Base-by-base conservation (phyloP, 306 rosid genomes). In the Sophora flavescens region DNA sequence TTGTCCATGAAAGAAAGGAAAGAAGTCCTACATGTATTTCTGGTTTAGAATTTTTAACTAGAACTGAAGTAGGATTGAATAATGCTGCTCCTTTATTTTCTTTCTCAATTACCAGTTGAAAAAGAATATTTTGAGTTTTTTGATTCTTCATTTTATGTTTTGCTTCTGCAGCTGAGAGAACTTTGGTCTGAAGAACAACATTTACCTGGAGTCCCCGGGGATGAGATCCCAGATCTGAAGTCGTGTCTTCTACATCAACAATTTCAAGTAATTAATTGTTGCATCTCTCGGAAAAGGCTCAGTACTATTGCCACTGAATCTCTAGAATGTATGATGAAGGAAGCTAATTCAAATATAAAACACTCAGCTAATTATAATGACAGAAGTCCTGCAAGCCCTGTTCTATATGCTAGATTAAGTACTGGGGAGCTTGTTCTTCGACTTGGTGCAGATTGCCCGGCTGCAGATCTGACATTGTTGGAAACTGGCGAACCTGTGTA, bases 401-500 rank as follows among this genome's bases (percentile, higher is more conserved):
- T 87, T 72, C 76, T 92, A 76, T 92, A 91, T 89, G 98, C 97
- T 74, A 88, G 81, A 79, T 35, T 85, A 78, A 86, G 71, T 74
- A 82, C 78, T n/a, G 98, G 98, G 74, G 98, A 92, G 82, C 91
- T 86, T 76, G 93, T 88, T 81, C 90, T 92, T 60, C 90, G 99
- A 79, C 82, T 96, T 58, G 99, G 98, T 64, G 97, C 96, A 67
- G 86, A 80, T 87, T 5, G 42, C 73, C 91, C 74, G 30, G 87
- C 80, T 65, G 84, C 88, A 81, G 79, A 89, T 80, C 70, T 92
- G 61, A 86, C 85, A 79, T 82, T 96, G 96, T 83, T 96, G 91
- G 99, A 92, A 89, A 96, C 99, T 77, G 98, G 97, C 41, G 99
- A 96, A 82, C 88, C 87, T 62, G 90, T 96, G 78, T 96, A 96